Base-by-base conservation (phyloP, 225 moss, liverwort and hornwort genomes). In the Climacium dendroides region DNA sequence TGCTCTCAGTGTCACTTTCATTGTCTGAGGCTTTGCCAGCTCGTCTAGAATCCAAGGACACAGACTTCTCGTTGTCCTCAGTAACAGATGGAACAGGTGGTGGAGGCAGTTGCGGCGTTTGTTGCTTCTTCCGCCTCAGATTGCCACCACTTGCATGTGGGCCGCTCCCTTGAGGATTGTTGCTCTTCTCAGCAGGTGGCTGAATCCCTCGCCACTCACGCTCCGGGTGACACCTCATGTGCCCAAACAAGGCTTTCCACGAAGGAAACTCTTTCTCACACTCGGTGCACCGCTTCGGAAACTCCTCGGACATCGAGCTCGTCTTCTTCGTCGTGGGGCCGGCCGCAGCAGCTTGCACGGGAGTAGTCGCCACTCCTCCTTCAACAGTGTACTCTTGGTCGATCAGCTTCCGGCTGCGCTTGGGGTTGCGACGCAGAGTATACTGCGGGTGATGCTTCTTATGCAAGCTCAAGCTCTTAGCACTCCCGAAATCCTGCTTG, bases 151-250 rank as follows among this genome's bases (percentile, higher is more conserved):
- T 84, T n/a, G 79, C 75, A 59, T 79, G 84, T 22, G 83, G 85
- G 39, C 89, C 90, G 15, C 83, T 88, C 25, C 89, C 85, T 72
- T 84, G 91, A 14, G 89, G 91, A 14, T 88, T 16, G 78, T 22
- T 59, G 81, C 74, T 91, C 88, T 89, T 94, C 85, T 95, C 93
- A 59, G 90, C 89, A 32, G 99, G 98, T 19, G 94, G 97, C 52
- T 95, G 95, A 94, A 97, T 96, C 74, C 99, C 99, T 83, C 99
- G 89, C 97, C 97, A 99, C 79, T 92, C 90, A 23, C 99, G 95
- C 89, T 97, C 97, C 10, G 99, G 99, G 90, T 99, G 99, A 84
- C 99, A 99, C 91, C 99, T 90, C 99, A 99, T 99, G 92, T 99
- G 99, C 12, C 99, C 99, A 79, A 96, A 99, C 86, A 99, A 83